Evolutionary conservation across 1,284 basidiomycete genomes (phyloP), one percentile per base, ranked within the genome.

Genomic region (Ustilago xerochloae): DNA sequence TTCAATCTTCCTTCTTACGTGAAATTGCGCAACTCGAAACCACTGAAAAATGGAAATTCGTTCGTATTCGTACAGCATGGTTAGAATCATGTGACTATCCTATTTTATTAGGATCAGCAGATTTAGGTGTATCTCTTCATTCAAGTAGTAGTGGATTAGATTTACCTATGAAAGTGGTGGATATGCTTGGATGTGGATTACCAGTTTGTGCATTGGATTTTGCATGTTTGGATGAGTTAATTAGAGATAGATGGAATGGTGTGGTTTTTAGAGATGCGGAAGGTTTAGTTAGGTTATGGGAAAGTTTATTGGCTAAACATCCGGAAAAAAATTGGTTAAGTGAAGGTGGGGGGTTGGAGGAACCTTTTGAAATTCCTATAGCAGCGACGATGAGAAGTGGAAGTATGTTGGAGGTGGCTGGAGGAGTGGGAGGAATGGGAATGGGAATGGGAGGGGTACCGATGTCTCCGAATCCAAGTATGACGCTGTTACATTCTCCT

Each of bases 161-260:
- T 85, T 87, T 99, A 54, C 97, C 97, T 2, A 99, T 99, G 97
- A 99, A 99, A 85, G 91, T 99, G 9, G 95, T 99, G 2, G 97
- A 99, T 84, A 98, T 99, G 97, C 97, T 99, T 85, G 97, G 97
- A 0, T 98, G 94, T 76, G 91, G 90, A 2, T 86, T 97, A 53
- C 95, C 95, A 0, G 97, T 98, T 4, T 92, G 95, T 70, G 95
- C 97, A 0, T 87, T 94, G 8, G 88, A 91, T 43, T 99, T 97
- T 82, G 86, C 88, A 36, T 97, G 95, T 83, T 87, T 99, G 29
- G 85, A 89, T 59, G 96, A 99, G 85, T 89, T 99, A 18, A 92
- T 99, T 13, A 89, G 90, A 75, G 88, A 94, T 55, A 90, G 91
- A 3, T 85, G 88, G 74, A 98, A 97, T 79, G 95, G 95, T 0